A percentile compares a stretch with the other conserved stretches of the same genome.
These are phyloP conservation scores for Cladosporium sp. DNA, from an alignment of 2,329 filamentous ascomycete genomes.

Conservation along the genomic window DNA sequence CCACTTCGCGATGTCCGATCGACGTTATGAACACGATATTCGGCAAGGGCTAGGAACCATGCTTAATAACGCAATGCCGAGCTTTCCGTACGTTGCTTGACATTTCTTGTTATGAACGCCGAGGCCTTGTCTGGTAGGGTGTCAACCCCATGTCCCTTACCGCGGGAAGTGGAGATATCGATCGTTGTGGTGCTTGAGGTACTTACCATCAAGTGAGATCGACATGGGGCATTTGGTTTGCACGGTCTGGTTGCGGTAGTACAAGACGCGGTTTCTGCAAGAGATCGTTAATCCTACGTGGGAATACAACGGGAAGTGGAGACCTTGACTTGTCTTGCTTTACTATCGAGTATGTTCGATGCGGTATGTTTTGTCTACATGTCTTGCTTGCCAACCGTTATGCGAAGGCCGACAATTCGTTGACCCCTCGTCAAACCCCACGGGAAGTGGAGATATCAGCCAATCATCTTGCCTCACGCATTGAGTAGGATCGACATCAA, in stretches of 20 bases:
- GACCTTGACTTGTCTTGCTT: no score
- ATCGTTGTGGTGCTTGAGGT: background rate
- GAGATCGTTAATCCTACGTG: background rate
- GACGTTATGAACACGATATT: background rate
- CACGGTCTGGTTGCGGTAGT: background rate
- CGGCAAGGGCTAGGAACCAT: background rate
- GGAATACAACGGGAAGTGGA: background rate
- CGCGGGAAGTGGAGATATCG: background rate
- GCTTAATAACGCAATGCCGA: background rate
- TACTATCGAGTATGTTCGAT: no score
- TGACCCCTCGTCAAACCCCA: no score
- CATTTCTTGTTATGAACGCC: background rate
- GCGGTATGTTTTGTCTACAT: no score
- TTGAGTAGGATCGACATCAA: background rate
- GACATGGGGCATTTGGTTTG: no score
- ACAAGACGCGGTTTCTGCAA: background rate
- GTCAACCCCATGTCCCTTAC: background rate
- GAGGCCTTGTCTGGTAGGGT: background rate
- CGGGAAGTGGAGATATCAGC: background rate
- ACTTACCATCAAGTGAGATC: no score
- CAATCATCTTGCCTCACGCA: background rate
- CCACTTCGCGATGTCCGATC: conserved; percentile 4
- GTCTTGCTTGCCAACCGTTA: no score
- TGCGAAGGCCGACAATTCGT: no score
- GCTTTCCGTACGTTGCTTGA: background rate